These are phyloP conservation scores for Chlorella sp. DNA, from an alignment of 139 green algal species.

Conservation along the genomic window DNA sequence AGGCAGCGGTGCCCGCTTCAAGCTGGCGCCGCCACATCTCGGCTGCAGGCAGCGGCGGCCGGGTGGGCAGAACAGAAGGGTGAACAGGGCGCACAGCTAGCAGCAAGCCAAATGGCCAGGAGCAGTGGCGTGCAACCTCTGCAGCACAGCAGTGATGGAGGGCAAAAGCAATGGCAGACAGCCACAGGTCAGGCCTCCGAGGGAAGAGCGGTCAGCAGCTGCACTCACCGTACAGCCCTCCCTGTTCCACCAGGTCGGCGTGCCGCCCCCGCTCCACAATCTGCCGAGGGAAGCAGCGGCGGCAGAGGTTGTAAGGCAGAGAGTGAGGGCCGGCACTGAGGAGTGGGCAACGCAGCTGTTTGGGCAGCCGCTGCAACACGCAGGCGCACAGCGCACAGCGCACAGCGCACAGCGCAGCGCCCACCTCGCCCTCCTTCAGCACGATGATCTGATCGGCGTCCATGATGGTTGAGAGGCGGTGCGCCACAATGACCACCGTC, in stretches of 20 bases:
- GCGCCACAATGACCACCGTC: constrained; percentile 88
- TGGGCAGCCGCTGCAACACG: too few species aligned
- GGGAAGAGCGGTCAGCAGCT: too few species aligned
- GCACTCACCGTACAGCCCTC: constrained; percentile 63
- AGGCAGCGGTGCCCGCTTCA: not conserved
- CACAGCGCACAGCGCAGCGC: not conserved
- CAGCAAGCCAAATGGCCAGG: too few species aligned
- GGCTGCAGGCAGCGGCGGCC: not conserved
- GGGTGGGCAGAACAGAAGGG: too few species aligned
- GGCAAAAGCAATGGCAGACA: too few species aligned
- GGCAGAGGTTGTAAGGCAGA: not conserved
- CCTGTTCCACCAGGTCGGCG: constrained; percentile 70
- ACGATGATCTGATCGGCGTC: constrained; percentile 79
- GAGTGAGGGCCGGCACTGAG: too few species aligned
- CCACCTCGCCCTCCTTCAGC: constrained; percentile 60
- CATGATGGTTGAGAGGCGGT: constrained; percentile 91
- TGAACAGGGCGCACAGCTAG: too few species aligned
- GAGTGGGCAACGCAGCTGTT: too few species aligned
- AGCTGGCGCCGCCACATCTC: constrained; percentile 85
- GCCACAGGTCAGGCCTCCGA: too few species aligned
- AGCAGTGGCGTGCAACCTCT: too few species aligned
- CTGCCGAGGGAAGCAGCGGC: not conserved
- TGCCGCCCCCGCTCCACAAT: constrained; percentile 80
- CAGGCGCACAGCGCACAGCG: too few species aligned
- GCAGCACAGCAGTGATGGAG: too few species aligned